phyloP scores from a whole-genome alignment of 306 rosid genomes.

The Medicago lupulina region DNA sequence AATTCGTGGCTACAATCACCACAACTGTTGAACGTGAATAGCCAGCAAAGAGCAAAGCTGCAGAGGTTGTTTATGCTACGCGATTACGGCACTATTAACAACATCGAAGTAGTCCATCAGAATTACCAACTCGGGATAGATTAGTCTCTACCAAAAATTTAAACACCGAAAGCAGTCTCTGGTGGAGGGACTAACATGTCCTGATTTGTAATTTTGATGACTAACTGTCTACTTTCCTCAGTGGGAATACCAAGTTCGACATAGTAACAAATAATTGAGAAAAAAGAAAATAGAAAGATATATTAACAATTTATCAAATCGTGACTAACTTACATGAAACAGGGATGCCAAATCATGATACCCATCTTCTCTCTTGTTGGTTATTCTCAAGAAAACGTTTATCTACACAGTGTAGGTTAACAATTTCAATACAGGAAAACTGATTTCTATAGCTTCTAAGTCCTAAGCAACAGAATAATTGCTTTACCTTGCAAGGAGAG shows the following conservation, averaged over 20 bases:
- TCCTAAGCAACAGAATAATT: slow-evolving; percentile 1
- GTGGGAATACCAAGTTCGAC: not conserved
- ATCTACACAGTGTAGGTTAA: slow-evolving; percentile 47
- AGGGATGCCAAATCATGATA: slow-evolving; percentile 98
- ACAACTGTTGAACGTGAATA: not conserved
- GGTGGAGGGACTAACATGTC: not conserved
- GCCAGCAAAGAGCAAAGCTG: not conserved
- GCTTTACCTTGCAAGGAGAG: slow-evolving; percentile 94
- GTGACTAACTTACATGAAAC: slow-evolving; percentile 75
- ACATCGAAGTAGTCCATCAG: not conserved
- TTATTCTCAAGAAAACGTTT: slow-evolving; percentile 93
- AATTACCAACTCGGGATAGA: not conserved
- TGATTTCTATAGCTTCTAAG: slow-evolving; percentile 28
- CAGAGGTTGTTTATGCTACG: not conserved
- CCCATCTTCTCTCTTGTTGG: slow-evolving; percentile 92
- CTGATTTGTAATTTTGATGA: not conserved
- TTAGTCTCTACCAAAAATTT: not conserved
- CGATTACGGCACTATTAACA: not conserved
- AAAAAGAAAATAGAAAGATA: too few relatives aligned
- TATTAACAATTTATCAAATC: not conserved
- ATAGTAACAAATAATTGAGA: too few relatives aligned
- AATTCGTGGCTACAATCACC: not conserved
- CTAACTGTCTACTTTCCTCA: not conserved
- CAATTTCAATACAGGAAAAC: slow-evolving; percentile 35
- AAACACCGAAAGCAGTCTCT: not conserved